Base-by-base conservation (phyloP, 495 filamentous ascomycete species). In the Annulohypoxylon maeteangense region DNA sequence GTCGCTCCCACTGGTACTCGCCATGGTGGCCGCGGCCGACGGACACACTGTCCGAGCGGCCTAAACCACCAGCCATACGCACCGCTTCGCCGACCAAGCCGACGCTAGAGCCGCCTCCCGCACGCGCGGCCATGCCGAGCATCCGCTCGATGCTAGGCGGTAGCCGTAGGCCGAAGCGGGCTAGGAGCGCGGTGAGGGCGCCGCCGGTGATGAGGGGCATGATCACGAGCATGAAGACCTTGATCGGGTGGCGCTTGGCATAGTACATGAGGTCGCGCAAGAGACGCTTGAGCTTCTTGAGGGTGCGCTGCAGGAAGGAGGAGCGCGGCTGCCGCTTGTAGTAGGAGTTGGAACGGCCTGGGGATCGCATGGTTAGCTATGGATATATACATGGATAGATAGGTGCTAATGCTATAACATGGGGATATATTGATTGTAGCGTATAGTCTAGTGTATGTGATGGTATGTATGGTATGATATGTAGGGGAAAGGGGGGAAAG, bases 181-280 rank as follows among this genome's bases (percentile, higher is more conserved):
- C 85, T 11, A 95, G 82, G 22, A 97, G 78, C 27, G 88, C 89
- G 3, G 87, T 86, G 72, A 98, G 78, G 25, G 92, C 90, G 5
- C 94, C 94, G 54, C 92, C 92, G 0, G 90, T 92, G 62, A 97
- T 81, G 50, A 98, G 83, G 18, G 94, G 94, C 84, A 97, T 86
- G 58, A 96, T 87, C 31, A 96, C 90, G 16, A 95, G 84, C 83
- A 94, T 88, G 79, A 96, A 89, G 2, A 95, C 90, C 79, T 94
- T 95, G 70, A 93, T 72, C 0, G 94, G 94, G 76, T 97, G 88
- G 7, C 87, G 83, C 74, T 91, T 88, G 61, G 91, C 90, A 78
- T 93, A 96, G 76, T 88, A 85, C 70, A 86, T 85, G 11, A 97
- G 86, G 69, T 94, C 88, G 60, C 90, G 90, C 29, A 96, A 77